Evolutionary conservation across 2,329 filamentous ascomycete genomes (phyloP).

Genomic region (Elsinoe fawcettii): DNA sequence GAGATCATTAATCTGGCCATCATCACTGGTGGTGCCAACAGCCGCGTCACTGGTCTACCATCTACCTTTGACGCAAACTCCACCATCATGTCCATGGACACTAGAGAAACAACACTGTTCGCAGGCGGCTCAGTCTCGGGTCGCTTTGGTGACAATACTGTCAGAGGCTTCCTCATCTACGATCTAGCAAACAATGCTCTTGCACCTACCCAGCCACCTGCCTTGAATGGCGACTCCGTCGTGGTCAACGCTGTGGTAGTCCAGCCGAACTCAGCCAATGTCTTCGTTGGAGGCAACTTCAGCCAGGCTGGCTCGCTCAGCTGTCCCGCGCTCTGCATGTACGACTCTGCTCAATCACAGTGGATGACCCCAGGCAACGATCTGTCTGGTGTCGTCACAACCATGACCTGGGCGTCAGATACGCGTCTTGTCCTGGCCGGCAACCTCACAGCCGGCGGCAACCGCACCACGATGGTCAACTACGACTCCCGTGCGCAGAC

Average conservation of each 20-base stretch:
- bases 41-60: constrained; percentile 61
- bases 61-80: constrained; percentile 62
- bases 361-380: constrained; percentile 74
- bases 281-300: constrained; percentile 85
- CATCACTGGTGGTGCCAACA: constrained; percentile 64
- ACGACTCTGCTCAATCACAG: constrained; percentile 59
- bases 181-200: constrained; percentile 61
- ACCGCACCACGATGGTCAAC: constrained; percentile 58
- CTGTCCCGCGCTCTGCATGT: constrained; percentile 76
- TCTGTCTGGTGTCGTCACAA: constrained; percentile 61
- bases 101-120: constrained; percentile 62
- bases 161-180: constrained; percentile 73
- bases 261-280: constrained; percentile 60
- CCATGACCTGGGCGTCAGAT: constrained; percentile 68
- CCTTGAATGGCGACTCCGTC: constrained; percentile 60
- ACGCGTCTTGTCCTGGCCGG: constrained; percentile 70
- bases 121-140: constrained; percentile 77
- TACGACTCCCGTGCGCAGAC: constrained; percentile 61
- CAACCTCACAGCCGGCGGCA: constrained; percentile 61
- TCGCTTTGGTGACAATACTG: constrained; percentile 50
- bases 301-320: constrained; percentile 71
- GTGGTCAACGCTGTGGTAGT: constrained; percentile 70
- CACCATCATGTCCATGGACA: constrained; percentile 63
- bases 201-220: constrained; percentile 60
- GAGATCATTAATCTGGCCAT: constrained; percentile 72